Base-by-base conservation (phyloP, 2,329 filamentous ascomycete species). In the Orbilia ellipsospora region DNA sequence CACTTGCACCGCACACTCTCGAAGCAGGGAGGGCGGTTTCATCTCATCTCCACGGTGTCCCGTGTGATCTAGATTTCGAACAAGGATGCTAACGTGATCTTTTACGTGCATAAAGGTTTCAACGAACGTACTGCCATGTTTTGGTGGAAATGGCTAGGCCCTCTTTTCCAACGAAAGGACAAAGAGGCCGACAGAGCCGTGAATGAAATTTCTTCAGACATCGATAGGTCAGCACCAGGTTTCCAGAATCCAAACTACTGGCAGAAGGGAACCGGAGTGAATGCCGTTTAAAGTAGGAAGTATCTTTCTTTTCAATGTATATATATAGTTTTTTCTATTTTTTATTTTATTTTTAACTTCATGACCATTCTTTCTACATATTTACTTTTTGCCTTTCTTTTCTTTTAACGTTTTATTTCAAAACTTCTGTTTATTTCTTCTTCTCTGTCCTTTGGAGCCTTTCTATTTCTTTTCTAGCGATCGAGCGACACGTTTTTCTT, bases 101-200 rank as follows among this genome's bases (percentile, higher is more conserved):
- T 7, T 48, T 56, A 23, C 28, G 8, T 20, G 42, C 42, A 28
- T 36, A 36, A n/a, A 74, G 70, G 70, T 23, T 68, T 74, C 36
- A 74, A 74, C 50, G 70, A 74, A 23, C 63, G 70, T 23, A 74
- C 63, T 1, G 64, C 70, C n/a, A 74, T 74, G 70, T 64, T 64
- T 45, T 74, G 70, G 70, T 63, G 63, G 57, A 45, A 64, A 40
- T 54, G 52, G 40, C 56, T 74, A 18, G 50, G 57, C n/a, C 59
- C 57, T 23, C 48, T 52, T 18, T 52, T 18, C 18, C 15, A 40
- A 15, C 57, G 26, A 51, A 26, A 42, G 8, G 57, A 66, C 15
- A 56, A 56, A 23, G 61, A 64, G 20, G 50, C 55, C 23, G 61
- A 23, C 1, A 36, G 10, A 13, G 18, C 42, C 16, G 48, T 73